Base-by-base conservation (phyloP, 345 rosid species). In the Gossypium longicalyx region DNA sequence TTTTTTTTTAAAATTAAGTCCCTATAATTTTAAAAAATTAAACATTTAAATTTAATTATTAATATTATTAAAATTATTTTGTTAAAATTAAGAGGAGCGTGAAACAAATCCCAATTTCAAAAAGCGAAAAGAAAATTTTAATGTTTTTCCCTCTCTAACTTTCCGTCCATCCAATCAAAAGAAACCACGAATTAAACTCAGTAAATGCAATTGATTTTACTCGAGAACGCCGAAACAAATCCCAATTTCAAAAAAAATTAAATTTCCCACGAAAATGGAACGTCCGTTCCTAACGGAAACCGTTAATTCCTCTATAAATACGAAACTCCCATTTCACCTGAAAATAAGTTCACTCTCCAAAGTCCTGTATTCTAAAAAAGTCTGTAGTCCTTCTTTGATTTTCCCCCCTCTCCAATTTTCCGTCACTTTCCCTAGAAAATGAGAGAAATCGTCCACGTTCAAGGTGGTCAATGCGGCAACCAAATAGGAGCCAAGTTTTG, bases 401-500 rank as follows among this genome's bases (percentile, higher is more conserved):
- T 34, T 5, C 1, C 2, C 2, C 43, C 63, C 44, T 19, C 17
- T 53, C n/a, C 17, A 25, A 45, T 41, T 47, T 74, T 58, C 77
- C 67, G 2, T 65, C 76, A 23, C 71, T 72, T 79, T 74, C 41
- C 7, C 41, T 1, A 34, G 41, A 34, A 34, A 34, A 34, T 34
- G 41, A 34, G 41, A 34, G 41, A 90, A 77, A 90, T 90, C 78
- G 89, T 89, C 74, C 94, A 89, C 78, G 81, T 89, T 43, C 94
- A 89, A 76, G 91, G 87, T 17, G 91, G 94, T 22, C 94, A 89
- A 29, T 89, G 94, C 62, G 91, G 94, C 19, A 89, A 89, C 86
- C 94, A 89, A 77, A 89, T 89, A 8, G 94, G 94, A 59, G 89
- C 93, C 12, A 89, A 34, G 41, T 34, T 34, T 34, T 34, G 41